These are phyloP conservation scores for Volutella citrinella DNA, from an alignment of 2,329 filamentous ascomycete species.

Conservation along the genomic window DNA sequence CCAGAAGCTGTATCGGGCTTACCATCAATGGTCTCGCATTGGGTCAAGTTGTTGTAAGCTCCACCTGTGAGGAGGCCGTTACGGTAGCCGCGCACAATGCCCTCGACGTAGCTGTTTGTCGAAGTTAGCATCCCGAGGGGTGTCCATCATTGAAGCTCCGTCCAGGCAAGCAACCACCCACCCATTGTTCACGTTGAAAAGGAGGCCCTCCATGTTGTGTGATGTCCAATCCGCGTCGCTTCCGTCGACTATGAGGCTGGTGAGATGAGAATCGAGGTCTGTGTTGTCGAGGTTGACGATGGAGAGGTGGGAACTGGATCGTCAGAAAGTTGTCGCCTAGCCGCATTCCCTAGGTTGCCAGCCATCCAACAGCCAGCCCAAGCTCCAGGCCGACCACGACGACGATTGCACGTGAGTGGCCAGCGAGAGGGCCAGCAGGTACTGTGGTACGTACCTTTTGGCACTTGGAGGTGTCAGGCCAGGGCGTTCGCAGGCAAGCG, in stretches of 20 bases:
- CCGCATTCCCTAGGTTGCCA: slow-evolving; percentile 20
- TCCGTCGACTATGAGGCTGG: slow-evolving; percentile 5
- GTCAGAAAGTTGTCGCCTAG: slow-evolving; percentile 24
- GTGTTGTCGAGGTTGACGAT: slow-evolving; percentile 12
- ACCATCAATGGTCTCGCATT: slow-evolving; percentile 98
- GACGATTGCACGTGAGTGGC: slow-evolving; percentile 28
- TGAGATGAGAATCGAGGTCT: slow-evolving; percentile 8
- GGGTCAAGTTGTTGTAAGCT: slow-evolving; percentile 93
- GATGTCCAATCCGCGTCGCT: slow-evolving; percentile 2
- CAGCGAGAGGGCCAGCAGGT: slow-evolving; percentile 7
- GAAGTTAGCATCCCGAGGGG: slow-evolving; percentile 25
- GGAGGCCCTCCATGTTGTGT: slow-evolving; percentile 78
- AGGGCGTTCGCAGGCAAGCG: too few relatives aligned
- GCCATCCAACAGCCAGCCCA: too few relatives aligned
- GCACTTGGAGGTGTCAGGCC: too few relatives aligned
- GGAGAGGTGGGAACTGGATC: slow-evolving; percentile 14
- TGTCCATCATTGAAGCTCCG: slow-evolving; percentile 11
- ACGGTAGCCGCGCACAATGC: slow-evolving; percentile 94
- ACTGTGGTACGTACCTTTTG: slow-evolving; percentile 11
- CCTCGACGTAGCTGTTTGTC: slow-evolving; percentile 79
- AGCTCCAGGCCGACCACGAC: slow-evolving; percentile 15
- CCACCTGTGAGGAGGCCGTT: slow-evolving; percentile 86
- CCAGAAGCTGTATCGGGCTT: slow-evolving; percentile 26
- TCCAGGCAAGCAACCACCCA: slow-evolving; percentile 39
- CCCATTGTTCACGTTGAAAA: slow-evolving; percentile 94